Evolutionary conservation across 2,329 filamentous ascomycete genomes (phyloP).

Genomic region (Proliferodiscus dingleyae): DNA sequence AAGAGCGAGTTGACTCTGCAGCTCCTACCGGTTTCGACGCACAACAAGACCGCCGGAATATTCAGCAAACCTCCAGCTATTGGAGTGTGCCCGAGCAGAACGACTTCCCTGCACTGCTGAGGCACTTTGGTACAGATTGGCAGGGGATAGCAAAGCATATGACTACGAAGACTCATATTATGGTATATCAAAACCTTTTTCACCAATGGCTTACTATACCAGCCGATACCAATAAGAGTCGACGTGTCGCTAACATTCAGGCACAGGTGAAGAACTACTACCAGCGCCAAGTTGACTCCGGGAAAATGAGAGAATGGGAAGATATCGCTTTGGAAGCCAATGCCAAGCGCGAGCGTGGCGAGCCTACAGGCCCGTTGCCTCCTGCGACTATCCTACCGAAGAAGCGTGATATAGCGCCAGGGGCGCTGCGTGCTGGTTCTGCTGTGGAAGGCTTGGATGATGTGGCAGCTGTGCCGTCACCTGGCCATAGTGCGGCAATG

Average conservation of each 20-base stretch:
- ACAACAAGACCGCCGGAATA: slow-evolving; percentile 25
- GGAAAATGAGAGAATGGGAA: slow-evolving; percentile 53
- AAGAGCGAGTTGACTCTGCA: slow-evolving; percentile 27
- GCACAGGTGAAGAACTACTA: slow-evolving; percentile 65
- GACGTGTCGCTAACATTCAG: slow-evolving; percentile 30
- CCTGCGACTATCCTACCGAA: slow-evolving; percentile 49
- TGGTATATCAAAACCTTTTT: slow-evolving; percentile 51
- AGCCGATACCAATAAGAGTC: slow-evolving; percentile 26
- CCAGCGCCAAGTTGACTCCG: slow-evolving; percentile 55
- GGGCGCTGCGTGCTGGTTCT: slow-evolving; percentile 43
- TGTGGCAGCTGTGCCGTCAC: no score
- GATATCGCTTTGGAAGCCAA: slow-evolving; percentile 57
- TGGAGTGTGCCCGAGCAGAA: slow-evolving; percentile 80
- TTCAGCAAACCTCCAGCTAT: slow-evolving; percentile 68
- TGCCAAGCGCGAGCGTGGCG: slow-evolving; percentile 48
- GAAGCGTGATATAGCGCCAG: slow-evolving; percentile 45
- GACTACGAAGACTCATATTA: slow-evolving; percentile 80
- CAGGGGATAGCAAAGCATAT: slow-evolving; percentile 69
- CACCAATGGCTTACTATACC: slow-evolving; percentile 27
- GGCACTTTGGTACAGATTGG: slow-evolving; percentile 77
- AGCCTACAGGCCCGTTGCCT: slow-evolving; percentile 56
- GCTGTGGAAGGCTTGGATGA: slow-evolving; percentile 42
- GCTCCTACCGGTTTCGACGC: slow-evolving; percentile 23
- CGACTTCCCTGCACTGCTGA: slow-evolving; percentile 69
- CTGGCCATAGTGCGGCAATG: slow-evolving; percentile 15